Base-by-base conservation (phyloP, 495 filamentous ascomycete genomes). In the Parmelia sp. region DNA sequence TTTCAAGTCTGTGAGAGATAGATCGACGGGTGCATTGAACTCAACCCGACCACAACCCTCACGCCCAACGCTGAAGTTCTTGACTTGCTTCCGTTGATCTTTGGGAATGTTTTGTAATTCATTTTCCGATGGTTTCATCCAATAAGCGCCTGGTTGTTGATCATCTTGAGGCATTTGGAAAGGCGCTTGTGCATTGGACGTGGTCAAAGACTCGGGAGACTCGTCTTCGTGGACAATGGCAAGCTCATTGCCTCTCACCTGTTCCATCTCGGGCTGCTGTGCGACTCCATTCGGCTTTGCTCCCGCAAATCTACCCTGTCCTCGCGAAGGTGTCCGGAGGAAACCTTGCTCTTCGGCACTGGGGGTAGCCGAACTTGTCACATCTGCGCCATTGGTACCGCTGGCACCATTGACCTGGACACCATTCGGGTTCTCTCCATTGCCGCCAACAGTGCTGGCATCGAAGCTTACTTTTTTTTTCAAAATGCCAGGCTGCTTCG, bases 381-480 rank as follows among this genome's bases (percentile, higher is more conserved):
- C 71, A 71, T 78, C 71, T 44, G 77, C 74, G 27, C 80, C 74
- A 64, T 79, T 73, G 35, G 78, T 75, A 23, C 76, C 76, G 65
- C 79, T 79, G 21, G 75, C 71, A 33, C 76, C 73, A 57, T 72
- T 73, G 9, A 65, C 37, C 21, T 67, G 53, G 21, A 37, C 40
- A 31, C 55, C 65, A 47, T 68, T 57, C 44, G 53, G 7, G 21
- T 71, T 71, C 36, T 76, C 71, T 58, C 78, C 77, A 60, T 68
- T 75, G 17, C 76, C 72, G 14, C 72, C 73, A 5, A 77, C 73
- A 21, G 80, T 77, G 66, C 78, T 79, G 14, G 86, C 83, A 69
- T 96, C 90, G 69, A 97, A 97, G 75, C 90, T 96, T 60, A 97
- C 94, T 62, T 86, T 85, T 77, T 96, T 96, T 70, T 85, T 89